Base-by-base conservation (phyloP, 2,329 filamentous ascomycete species). In the Stagonosporopsis tanaceti region DNA sequence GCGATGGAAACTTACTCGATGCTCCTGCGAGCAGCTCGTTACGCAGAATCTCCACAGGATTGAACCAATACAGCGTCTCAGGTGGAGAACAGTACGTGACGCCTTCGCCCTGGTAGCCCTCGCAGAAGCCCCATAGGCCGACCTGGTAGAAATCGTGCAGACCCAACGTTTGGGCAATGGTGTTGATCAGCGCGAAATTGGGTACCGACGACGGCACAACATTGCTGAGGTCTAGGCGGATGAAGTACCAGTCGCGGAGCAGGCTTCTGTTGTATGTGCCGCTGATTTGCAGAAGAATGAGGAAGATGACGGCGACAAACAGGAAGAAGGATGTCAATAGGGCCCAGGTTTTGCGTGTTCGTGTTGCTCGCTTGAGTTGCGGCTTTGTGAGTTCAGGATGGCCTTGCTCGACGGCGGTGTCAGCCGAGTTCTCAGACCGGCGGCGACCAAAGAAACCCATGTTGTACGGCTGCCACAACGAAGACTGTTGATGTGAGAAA, bases 81-180 rank as follows among this genome's bases (percentile, higher is more conserved):
- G 92, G 89, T 6, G 79, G 77, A 7, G 90, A 93, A 78, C 94
- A 98, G 61, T 80, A 79, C 0, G 91, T 94, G 61, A 95, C 87
- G 35, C 91, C 91, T 77, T 89, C 82, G 66, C 85, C 83, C 53
- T 86, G 81, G 76, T 93, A 96, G 20, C 93, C 93, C 75, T 96
- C 91, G 77, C 94, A 98, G 76, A 90, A 97, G 58, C 88, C 89
- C 94, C 94, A 98, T 38, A 97, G 79, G 6, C 93, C 93, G 27
- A 96, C 90, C 69, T 93, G 90, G 77, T 97, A 97, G 78, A 96
- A 97, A 77, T 97, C 94, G 74, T 96, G 92, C 46, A 97, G 83
- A 28, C 93, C 94, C 51, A 97, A 82, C 22, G 89, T 91, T 48
- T 91, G 88, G 4, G 93, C 92, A 64, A 97, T 93, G 42, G 88